Evolutionary conservation across 768 basidiomycete species (phyloP), one percentile per base, ranked within the genome.

Genomic region (Phylloporus rhodoxanthus): DNA sequence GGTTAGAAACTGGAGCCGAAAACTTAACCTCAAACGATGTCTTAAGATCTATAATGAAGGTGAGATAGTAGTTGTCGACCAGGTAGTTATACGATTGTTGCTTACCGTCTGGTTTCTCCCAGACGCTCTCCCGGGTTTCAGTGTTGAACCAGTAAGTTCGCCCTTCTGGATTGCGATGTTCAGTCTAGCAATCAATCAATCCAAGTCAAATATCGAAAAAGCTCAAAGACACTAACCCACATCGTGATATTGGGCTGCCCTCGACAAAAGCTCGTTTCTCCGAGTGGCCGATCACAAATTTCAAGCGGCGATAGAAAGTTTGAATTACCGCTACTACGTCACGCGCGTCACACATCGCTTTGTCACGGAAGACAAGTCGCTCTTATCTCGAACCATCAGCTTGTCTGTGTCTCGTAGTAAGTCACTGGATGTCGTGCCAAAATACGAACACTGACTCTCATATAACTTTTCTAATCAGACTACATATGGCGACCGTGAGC

Each of bases 71-170:
- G 43, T 33, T 2, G 30, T 19, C 19, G 32, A 41, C 47, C 15
- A 15, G 15, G 43, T 30, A 40, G 17, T 44, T 29, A 40, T 33
- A 41, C 26, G 46, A 49, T 47, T 8, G 25, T 45, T 43, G 60
- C 77, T 58, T 58, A 88, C 88, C 89, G 66, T 94, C 90, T 52
- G 96, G 96, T 66, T 98, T 99, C 70, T 97, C 94, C 95, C 94
- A 98, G 45, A 94, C 91, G 63, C 92, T 95, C 59, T 91, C 88
- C 60, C 85, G 82, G 4, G 87, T 89, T 9, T 75, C 77, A 0
- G 90, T 83, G 64, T 96, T 93, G 70, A 92, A 93, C 94, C 94
- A 98, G 63, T 98, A 98, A 0, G 90, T 91, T n/a, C 92, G 77
- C n/a, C 93, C 93, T 63, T 96, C 95, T 2, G 90, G 84, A 70